A percentile compares a stretch with the other conserved stretches of the same genome.
Conservation (phyloP, 176 grass and related monocot genomes). For the Triticum monococcum region DNA sequence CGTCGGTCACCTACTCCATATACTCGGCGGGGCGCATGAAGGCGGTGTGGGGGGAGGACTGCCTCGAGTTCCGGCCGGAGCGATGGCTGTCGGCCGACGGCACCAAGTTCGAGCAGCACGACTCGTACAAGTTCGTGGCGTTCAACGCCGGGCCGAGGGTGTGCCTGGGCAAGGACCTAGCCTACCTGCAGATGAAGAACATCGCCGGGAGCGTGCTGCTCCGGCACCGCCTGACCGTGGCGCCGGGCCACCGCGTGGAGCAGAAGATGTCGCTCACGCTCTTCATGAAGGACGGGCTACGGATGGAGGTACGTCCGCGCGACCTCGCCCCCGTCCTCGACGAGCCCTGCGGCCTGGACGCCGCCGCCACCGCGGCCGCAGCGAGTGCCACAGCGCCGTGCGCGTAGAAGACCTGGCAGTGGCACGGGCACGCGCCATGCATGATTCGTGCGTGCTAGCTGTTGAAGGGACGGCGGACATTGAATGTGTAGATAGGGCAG, state of each 20-base stretch:
- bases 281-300: slow-evolving; percentile 94
- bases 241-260: slow-evolving; percentile 72
- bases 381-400: slow-evolving; percentile 36
- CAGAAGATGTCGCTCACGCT: slow-evolving; percentile 99
- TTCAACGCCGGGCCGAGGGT: slow-evolving; percentile 92
- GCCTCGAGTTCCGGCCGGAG: slow-evolving; percentile 81
- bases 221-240: slow-evolving; percentile 68
- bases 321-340: slow-evolving; percentile 48
- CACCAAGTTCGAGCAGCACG: slow-evolving; percentile 66
- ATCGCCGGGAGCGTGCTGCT: slow-evolving; percentile 83
- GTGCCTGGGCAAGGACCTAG: slow-evolving; percentile 93
- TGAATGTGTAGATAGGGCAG: slow-evolving; percentile 48
- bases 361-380: neutral
- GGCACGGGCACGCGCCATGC: neutral
- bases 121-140: slow-evolving; percentile 85
- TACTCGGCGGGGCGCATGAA: slow-evolving; percentile 94
- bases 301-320: slow-evolving; percentile 69
- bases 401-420: slow-evolving; percentile 35
- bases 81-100: slow-evolving; percentile 82
- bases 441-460: slow-evolving; percentile 44
- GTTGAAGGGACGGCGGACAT: neutral
- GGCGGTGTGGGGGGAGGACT: slow-evolving; percentile 85
- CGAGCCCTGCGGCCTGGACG: slow-evolving; percentile 8
- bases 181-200: slow-evolving; percentile 99
- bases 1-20: slow-evolving; percentile 90